Evolutionary conservation across 768 basidiomycete species (phyloP).

Genomic region (Agaricus subrufescens): DNA sequence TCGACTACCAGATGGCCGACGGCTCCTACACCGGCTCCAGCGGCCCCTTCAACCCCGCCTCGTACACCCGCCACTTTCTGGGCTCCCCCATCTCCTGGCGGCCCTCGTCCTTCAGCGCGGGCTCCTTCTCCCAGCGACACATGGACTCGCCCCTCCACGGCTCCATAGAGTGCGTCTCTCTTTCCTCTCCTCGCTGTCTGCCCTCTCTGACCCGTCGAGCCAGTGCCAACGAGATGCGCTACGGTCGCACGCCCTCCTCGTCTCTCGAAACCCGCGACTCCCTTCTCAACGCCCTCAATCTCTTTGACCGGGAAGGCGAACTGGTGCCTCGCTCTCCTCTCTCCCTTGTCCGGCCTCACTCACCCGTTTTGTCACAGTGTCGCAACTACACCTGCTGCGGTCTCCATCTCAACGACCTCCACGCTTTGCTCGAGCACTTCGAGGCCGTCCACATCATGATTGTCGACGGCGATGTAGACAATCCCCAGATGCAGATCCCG

Average conservation of each 20-base stretch:
- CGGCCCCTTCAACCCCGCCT: conserved; percentile 59
- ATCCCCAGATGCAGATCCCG: conserved; percentile 36
- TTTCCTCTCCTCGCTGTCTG: neutral
- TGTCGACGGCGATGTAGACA: conserved; percentile 32
- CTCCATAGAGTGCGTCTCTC: conserved; percentile 56
- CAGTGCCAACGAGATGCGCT: conserved; percentile 28
- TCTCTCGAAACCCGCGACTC: conserved; percentile 49
- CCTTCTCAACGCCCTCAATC: conserved; percentile 61
- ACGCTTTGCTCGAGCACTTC: conserved; percentile 83
- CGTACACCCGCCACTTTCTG: conserved; percentile 63
- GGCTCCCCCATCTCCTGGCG: conserved; percentile 74
- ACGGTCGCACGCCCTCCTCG: conserved; percentile 40
- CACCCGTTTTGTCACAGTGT: conserved; percentile 39
- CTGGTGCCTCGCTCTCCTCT: conserved; percentile 41
- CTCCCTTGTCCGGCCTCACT: neutral
- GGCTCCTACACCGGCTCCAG: conserved; percentile 46
- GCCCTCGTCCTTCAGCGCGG: conserved; percentile 55
- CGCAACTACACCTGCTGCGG: conserved; percentile 92
- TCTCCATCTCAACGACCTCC: conserved; percentile 49
- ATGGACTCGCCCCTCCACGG: conserved; percentile 52
- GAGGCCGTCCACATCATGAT: conserved; percentile 87
- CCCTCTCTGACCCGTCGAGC: neutral
- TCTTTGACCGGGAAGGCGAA: conserved; percentile 69
- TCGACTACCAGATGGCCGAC: conserved; percentile 30
- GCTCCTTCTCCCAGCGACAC: conserved; percentile 57